Evolutionary conservation across 208 protist genomes (phyloP).

Genomic region (Crithidia expoeki): DNA sequence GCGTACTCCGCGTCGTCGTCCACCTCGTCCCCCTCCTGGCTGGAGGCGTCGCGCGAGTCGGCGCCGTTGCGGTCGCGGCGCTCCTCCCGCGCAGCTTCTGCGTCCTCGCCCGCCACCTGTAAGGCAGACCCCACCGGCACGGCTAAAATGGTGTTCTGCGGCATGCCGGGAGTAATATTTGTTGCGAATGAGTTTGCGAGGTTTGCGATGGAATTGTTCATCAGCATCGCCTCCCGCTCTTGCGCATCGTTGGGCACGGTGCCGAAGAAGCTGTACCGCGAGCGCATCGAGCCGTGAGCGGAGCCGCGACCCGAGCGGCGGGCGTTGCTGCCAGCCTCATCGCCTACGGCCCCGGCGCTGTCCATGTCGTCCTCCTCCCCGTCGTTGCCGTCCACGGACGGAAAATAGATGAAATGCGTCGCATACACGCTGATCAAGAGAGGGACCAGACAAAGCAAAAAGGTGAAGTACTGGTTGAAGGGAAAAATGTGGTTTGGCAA

Average conservation of each 20-base stretch:
- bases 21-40: constrained; percentile 27
- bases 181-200: constrained; percentile 52
- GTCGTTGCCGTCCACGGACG: constrained; percentile 9
- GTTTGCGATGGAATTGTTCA: constrained; percentile 52
- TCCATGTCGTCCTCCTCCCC: constrained; percentile 21
- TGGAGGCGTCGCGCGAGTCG: constrained; percentile 35
- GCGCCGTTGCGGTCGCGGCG: background rate
- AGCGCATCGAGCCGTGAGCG: constrained; percentile 17
- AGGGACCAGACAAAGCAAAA: constrained; percentile 59
- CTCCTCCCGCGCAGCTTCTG: background rate
- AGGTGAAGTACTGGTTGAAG: constrained; percentile 77
- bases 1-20: constrained; percentile 21
- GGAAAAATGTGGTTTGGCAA: constrained; percentile 42
- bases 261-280: constrained; percentile 27
- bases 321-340: constrained; percentile 4
- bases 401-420: constrained; percentile 16
- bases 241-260: constrained; percentile 7
- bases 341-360: background rate
- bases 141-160: constrained; percentile 43
- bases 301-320: constrained; percentile 6
- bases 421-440: constrained; percentile 41
- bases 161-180: constrained; percentile 38
- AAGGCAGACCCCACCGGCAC: constrained; percentile 2
- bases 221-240: constrained; percentile 27
- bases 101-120: background rate